Percentiles rank a stretch among this genome's conserved stretches.
phyloP scores from a whole-genome alignment of 1,284 basidiomycete genomes.

The Stereum hirsutum region DNA sequence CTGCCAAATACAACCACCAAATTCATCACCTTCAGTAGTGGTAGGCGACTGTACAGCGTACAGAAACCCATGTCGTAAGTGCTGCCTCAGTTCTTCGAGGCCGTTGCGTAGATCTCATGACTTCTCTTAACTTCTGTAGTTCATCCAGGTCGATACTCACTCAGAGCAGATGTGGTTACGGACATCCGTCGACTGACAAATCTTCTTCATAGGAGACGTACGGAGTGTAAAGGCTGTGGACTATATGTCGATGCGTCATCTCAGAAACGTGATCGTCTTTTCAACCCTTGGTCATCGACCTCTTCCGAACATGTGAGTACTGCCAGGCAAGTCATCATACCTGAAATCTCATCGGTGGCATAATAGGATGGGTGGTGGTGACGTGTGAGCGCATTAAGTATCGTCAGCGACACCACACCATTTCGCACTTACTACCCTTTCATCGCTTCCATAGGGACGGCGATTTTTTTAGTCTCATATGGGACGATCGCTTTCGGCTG shows the following conservation, averaged over 20 bases:
- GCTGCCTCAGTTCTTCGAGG: not conserved
- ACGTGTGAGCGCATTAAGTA: too few species aligned
- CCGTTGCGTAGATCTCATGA: too few species aligned
- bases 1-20: not conserved
- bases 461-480: not conserved
- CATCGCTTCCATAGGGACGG: not conserved
- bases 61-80: not conserved
- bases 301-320: not conserved
- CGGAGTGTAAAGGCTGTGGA: not conserved
- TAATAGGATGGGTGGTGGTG: not conserved
- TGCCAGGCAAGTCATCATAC: too few species aligned
- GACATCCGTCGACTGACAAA: too few species aligned
- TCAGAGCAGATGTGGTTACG: too few species aligned
- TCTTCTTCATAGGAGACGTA: not conserved
- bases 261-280: not conserved
- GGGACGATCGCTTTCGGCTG: not conserved
- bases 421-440: not conserved
- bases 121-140: not conserved
- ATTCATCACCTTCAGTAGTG: not conserved
- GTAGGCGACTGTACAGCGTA: too few species aligned
- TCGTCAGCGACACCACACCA: not conserved
- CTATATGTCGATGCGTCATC: not conserved
- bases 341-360: not conserved
- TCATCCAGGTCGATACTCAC: not conserved
- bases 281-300: not conserved